Base-by-base conservation (phyloP, 768 basidiomycete species). In the Mycena floridula region DNA sequence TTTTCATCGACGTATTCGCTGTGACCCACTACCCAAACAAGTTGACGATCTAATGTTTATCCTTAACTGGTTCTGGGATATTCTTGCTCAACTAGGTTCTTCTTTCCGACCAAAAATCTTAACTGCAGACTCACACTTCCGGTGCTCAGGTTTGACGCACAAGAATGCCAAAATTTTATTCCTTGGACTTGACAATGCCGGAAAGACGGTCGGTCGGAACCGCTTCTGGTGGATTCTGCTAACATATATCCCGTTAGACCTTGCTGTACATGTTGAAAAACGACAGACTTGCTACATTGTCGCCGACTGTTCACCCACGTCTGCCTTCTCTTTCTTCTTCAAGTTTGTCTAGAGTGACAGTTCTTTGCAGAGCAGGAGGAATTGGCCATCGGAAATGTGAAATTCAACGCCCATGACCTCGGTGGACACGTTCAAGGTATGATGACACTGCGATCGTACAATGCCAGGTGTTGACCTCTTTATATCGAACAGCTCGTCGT, bases 111-210 rank as follows among this genome's bases (percentile, higher is more conserved):
- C 16, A 16, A 9, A 32, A 32, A 16, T 20, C 25, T 22, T 21
- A 32, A 28, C n/a, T 22, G 40, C 27, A 27, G 18, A 6, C 26
- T 25, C 30, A 43, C 15, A 26, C 32, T 24, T 9, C 37, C 48
- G 45, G 30, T 26, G 35, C 39, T 26, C 51, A 94, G 92, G 92
- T 53, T 75, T 95, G 56, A 58, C 85, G 69, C 89, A 93, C 76
- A 96, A 99, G 86, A 97, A 96, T 62, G 96, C 96, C 53, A 99
- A 98, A 79, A 96, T 99, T 62, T 79, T 99, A 51, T 99, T 99
- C 82, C 80, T 99, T 42, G 96, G 96, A 51, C 79, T 98, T 44
- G 95, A 98, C 64, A 99, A 98, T 73, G 96, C 96, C 42, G 95
- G 96, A 61, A 99, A 98, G 79, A 98, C 96, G 48, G 95, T 96